Evolutionary conservation across 2,329 filamentous ascomycete species (phyloP), one percentile per base, ranked within the genome.

Genomic region (Penicillium sp.): DNA sequence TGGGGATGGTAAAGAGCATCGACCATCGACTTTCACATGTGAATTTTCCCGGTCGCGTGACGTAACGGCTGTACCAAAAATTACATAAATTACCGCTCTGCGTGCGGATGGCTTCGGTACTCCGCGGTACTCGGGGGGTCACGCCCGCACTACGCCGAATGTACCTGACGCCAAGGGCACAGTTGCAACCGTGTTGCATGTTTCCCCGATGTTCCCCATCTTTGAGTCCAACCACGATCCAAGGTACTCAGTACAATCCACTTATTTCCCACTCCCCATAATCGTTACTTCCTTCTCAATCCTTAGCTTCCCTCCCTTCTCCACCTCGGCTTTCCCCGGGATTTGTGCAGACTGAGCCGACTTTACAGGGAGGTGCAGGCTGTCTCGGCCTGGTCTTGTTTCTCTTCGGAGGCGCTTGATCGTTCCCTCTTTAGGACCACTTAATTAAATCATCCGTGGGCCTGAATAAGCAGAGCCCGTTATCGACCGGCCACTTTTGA

Each of bases 11-110:
- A 54, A 41, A 52, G 57, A 56, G 55, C 26, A 39, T 39, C 42
- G 41, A 51, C 47, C 54, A 62, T 57, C 60, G 58, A 29, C 58
- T 54, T 70, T 71, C 69, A 71, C 69, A 71, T 71, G 69, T 63
- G 62, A 70, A 70, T 66, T 65, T 60, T 60, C 36, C 51, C 34
- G 64, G 63, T 65, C 67, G 68, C 67, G 68, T 71, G 68, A 70
- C 62, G 66, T 70, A 70, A 66, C 47, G 18, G 9, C 13, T 51
- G 43, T 69, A 71, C 67, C 47, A 58, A 60, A 61, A 58, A 34
- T 58, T 66, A 65, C 62, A 39, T 39, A 39, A 39, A 39, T 39
- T 38, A 38, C 34, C 34, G 16, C 34, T 10, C 9, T 12, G 16
- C 16, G 9, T 9, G 34, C 34, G 34, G 34, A 6, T 39, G 16